These are phyloP conservation scores for Calonectria hongkongensis DNA, from an alignment of 2,329 filamentous ascomycete species.

Conservation along the genomic window DNA sequence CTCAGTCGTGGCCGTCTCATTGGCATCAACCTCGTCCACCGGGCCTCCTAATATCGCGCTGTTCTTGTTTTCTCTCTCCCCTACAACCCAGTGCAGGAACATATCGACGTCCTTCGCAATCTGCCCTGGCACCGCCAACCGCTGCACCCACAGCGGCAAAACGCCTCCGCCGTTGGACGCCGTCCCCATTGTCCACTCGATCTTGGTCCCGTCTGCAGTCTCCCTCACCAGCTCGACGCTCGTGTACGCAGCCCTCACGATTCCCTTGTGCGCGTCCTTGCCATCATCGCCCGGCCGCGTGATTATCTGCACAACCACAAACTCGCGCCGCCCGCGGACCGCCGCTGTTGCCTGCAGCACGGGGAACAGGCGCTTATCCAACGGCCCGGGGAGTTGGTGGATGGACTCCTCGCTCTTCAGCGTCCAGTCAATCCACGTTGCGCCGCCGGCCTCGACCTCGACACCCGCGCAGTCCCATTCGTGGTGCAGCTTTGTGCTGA, in stretches of 20 bases:
- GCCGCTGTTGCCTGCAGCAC: constrained; percentile 77
- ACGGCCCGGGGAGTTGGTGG: constrained; percentile 76
- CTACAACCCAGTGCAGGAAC: constrained; percentile 78
- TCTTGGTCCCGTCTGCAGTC: constrained; percentile 59
- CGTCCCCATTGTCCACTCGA: constrained; percentile 88
- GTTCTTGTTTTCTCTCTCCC: constrained; percentile 61
- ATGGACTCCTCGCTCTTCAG: constrained; percentile 78
- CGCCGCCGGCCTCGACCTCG: constrained; percentile 61
- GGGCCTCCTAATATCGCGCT: constrained; percentile 38
- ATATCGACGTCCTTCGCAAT: constrained; percentile 83
- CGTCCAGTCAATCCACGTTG: constrained; percentile 68
- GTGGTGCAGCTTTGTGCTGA: constrained; percentile 60
- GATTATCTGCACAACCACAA: constrained; percentile 75
- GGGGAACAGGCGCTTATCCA: constrained; percentile 79
- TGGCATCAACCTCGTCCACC: constrained; percentile 35
- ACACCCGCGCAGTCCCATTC: constrained; percentile 68
- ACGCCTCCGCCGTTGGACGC: constrained; percentile 81
- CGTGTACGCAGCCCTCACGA: constrained; percentile 77
- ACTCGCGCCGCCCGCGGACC: constrained; percentile 64
- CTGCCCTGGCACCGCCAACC: constrained; percentile 75
- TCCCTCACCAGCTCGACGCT: constrained; percentile 78
- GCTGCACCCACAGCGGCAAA: constrained; percentile 80
- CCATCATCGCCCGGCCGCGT: constrained; percentile 62
- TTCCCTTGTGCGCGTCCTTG: constrained; percentile 63
- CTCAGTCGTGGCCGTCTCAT: not conserved